Evolutionary conservation across 352 stramenopile species (phyloP).

Genomic region (Globisporangium megalacanthum): DNA sequence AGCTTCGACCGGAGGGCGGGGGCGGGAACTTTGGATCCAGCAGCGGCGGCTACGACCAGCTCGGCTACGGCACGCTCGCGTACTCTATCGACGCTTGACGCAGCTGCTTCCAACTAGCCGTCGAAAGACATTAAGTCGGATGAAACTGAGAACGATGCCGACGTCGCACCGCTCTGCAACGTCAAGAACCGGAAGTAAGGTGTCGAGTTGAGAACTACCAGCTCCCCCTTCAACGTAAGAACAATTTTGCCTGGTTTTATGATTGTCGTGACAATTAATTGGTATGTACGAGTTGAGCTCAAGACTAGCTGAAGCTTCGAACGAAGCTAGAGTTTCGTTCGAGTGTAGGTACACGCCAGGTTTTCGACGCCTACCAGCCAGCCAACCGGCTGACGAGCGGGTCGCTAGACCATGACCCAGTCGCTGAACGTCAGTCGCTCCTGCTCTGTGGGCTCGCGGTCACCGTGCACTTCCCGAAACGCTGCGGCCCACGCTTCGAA

Average conservation of each 20-base stretch:
- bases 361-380: no score
- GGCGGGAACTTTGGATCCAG: constrained; percentile 19
- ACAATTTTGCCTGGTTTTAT: no score
- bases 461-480: not conserved
- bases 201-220: no score
- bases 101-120: no score
- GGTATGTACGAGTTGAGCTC: no score
- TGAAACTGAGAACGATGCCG: not conserved
- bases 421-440: not conserved
- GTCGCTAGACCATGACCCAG: not conserved
- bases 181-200: not conserved
- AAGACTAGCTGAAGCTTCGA: no score
- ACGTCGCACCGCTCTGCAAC: not conserved
- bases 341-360: no score
- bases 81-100: constrained; percentile 10
- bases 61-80: constrained; percentile 16
- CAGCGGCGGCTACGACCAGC: constrained; percentile 17
- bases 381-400: no score
- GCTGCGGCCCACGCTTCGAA: not conserved
- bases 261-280: no score
- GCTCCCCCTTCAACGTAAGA: no score
- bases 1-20: constrained; percentile 11
- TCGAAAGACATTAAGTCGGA: no score
- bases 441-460: not conserved
- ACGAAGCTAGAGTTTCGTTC: no score